phyloP scores from a whole-genome alignment of 208 protist genomes.

The Acanthamoeba comandoni region DNA sequence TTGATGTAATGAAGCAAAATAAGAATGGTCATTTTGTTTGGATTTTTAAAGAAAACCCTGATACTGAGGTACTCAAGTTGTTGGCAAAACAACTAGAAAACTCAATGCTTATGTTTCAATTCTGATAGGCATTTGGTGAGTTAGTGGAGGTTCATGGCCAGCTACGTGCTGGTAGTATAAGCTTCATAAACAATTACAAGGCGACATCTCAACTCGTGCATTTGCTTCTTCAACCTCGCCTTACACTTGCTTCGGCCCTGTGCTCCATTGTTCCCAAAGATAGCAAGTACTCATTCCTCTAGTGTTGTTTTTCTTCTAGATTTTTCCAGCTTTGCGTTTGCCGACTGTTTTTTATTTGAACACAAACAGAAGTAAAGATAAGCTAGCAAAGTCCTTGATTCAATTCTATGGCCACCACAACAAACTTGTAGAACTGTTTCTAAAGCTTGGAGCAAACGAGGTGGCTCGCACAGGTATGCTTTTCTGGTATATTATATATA shows the following conservation, averaged over 20 bases:
- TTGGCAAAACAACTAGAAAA: background rate
- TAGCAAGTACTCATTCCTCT: conserved; percentile 13
- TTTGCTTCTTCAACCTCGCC: conserved; percentile 30
- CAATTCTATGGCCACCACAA: conserved; percentile 23
- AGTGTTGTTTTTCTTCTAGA: background rate
- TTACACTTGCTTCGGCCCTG: conserved; percentile 50
- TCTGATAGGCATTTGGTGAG: conserved; percentile 49
- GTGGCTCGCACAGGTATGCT: conserved; percentile 61
- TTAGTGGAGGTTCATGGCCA: conserved; percentile 30
- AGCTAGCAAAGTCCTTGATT: conserved; percentile 35
- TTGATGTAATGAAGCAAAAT: conserved; percentile 69
- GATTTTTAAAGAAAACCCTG: conserved; percentile 71
- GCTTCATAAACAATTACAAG: background rate
- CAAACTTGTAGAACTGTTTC: conserved; percentile 41
- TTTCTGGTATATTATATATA: background rate
- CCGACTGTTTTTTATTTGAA: background rate
- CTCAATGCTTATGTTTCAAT: background rate
- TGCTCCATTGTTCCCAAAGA: conserved; percentile 40
- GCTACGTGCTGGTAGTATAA: background rate
- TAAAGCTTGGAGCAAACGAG: conserved; percentile 35
- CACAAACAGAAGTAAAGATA: conserved; percentile 9
- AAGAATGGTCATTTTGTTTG: conserved; percentile 39
- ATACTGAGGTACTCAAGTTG: conserved; percentile 18
- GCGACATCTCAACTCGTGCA: background rate
- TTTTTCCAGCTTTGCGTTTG: background rate